These are phyloP conservation scores for Physcomitrellopsis africana DNA, from an alignment of 225 moss, liverwort and hornwort species.

Conservation along the genomic window DNA sequence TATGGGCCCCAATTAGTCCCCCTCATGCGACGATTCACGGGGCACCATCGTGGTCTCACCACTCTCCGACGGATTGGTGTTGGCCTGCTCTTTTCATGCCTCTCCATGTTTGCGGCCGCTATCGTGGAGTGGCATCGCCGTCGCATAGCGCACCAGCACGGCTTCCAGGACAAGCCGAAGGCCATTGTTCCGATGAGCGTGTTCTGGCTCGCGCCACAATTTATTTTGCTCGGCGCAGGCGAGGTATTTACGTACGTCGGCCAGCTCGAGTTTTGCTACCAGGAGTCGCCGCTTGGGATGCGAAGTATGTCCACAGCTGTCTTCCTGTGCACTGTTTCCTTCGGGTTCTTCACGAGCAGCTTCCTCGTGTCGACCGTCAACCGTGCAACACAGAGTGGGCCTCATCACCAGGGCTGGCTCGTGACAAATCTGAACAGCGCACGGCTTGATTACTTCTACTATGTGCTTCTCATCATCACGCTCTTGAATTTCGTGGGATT, in stretches of 20 bases:
- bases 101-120: constrained; percentile 58
- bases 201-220: constrained; percentile 70
- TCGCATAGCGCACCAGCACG: background rate
- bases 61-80: constrained; percentile 54
- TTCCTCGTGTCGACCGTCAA: constrained; percentile 51
- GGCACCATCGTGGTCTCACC: constrained; percentile 37
- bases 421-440: constrained; percentile 34
- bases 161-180: background rate
- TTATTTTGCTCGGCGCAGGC: constrained; percentile 47
- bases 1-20: constrained; percentile 42
- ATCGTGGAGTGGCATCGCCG: constrained; percentile 46
- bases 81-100: constrained; percentile 42
- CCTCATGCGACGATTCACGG: constrained; percentile 31
- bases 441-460: constrained; percentile 43
- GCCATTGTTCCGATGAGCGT: constrained; percentile 36
- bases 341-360: constrained; percentile 59
- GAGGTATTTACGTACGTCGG: constrained; percentile 60
- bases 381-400: background rate
- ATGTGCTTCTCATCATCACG: constrained; percentile 27
- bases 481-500: constrained; percentile 35
- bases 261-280: constrained; percentile 67
- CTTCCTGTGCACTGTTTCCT: constrained; percentile 52
- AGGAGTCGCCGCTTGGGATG: constrained; percentile 64
- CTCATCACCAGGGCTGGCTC: constrained; percentile 31
- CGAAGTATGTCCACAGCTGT: constrained; percentile 53